A percentile compares a stretch with the other conserved stretches of the same genome.
phyloP scores from a whole-genome alignment of 306 rosid species.

The Delonix regia region DNA sequence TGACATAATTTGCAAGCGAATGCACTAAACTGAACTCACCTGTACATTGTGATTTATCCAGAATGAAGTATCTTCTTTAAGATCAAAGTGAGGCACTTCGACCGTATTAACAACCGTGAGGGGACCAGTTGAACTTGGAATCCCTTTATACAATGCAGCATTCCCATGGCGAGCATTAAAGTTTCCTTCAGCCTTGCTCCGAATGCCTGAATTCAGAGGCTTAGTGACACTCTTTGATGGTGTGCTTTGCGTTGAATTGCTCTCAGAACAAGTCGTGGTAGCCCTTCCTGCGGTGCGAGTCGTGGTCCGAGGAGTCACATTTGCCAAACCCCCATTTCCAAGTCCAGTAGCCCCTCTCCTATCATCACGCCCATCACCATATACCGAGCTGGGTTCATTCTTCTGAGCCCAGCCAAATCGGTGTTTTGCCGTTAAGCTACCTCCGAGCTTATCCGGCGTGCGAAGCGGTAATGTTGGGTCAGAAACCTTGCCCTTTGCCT shows the following conservation, averaged over 20 bases:
- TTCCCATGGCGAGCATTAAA: conserved; percentile 60
- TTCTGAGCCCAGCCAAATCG: conserved; percentile 80
- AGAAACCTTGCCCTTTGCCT: conserved; percentile 51
- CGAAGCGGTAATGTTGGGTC: conserved; percentile 70
- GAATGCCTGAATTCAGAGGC: conserved; percentile 63
- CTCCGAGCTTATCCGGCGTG: conserved; percentile 75
- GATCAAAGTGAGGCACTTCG: conserved; percentile 96
- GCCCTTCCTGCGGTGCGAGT: conserved; percentile 56
- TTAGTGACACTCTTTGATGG: conserved; percentile 82
- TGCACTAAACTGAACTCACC: conserved; percentile 47
- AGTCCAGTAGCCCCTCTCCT: conserved; percentile 47
- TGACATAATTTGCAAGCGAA: not conserved
- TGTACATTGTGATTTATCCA: conserved; percentile 98
- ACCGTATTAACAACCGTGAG: conserved; percentile 70
- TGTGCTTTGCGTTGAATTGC: conserved; percentile 79
- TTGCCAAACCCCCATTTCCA: conserved; percentile 52
- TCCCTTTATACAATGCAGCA: conserved; percentile 75
- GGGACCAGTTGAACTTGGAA: conserved; percentile 50
- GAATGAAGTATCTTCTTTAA: conserved; percentile 88
- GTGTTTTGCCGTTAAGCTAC: conserved; percentile 42
- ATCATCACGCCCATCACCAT: conserved; percentile 50
- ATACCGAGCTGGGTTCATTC: conserved; percentile 49
- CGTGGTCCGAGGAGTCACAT: conserved; percentile 62
- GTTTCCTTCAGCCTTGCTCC: conserved; percentile 74
- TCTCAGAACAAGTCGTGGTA: conserved; percentile 58